Evolutionary conservation across 2,329 filamentous ascomycete species (phyloP).

Genomic region (Colletotrichum siamense): DNA sequence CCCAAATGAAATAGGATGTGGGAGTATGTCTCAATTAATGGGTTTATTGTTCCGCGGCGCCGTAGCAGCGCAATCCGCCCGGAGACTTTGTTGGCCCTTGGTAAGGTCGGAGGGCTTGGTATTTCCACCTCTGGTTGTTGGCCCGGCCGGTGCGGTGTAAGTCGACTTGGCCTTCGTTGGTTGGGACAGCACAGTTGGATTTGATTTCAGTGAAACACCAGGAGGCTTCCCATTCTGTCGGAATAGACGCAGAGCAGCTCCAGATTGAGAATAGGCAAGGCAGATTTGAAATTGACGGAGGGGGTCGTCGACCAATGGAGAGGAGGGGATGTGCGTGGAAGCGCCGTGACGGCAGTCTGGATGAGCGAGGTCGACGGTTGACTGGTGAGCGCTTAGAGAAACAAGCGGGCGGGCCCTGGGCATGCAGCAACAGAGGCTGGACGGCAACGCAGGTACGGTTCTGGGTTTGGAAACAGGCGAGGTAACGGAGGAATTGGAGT

Average conservation of each 20-base stretch:
- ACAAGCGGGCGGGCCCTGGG: constrained; percentile 14
- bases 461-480: constrained; percentile 4
- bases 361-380: constrained; percentile 20
- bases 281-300: constrained; percentile 29
- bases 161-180: constrained; percentile 18
- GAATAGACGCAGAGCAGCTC: constrained; percentile 30
- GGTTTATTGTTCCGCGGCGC: not conserved
- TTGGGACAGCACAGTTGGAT: constrained; percentile 3
- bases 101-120: not conserved
- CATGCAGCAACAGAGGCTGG: not conserved
- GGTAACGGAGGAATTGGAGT: constrained; percentile 17
- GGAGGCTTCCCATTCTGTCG: constrained; percentile 27
- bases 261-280: not conserved
- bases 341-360: constrained; percentile 33
- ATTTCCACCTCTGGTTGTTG: constrained; percentile 1
- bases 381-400: constrained; percentile 37
- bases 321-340: constrained; percentile 25
- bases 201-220: constrained; percentile 21
- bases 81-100: not conserved
- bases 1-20: constrained; percentile 8
- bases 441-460: constrained; percentile 18
- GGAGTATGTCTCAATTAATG: not conserved
- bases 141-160: constrained; percentile 7
- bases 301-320: constrained; percentile 30
- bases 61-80: not conserved